phyloP scores from a whole-genome alignment of 768 basidiomycete genomes.

The Rhodotorula toruloides region DNA sequence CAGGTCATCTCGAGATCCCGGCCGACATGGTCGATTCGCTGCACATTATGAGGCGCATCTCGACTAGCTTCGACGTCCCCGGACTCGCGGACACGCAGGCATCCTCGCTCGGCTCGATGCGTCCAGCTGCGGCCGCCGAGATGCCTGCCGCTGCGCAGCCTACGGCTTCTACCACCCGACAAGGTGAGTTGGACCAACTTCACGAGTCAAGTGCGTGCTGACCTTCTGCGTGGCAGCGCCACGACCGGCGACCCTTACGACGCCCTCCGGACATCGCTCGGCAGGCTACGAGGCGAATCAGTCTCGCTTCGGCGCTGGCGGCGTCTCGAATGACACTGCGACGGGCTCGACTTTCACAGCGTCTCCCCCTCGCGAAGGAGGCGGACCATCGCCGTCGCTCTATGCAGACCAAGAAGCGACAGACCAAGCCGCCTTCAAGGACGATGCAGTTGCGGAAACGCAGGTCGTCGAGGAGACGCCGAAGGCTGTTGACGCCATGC shows the following conservation, averaged over 20 bases:
- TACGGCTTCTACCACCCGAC: too few species aligned
- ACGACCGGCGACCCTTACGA: too few species aligned
- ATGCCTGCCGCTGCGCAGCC: not conserved
- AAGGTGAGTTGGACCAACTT: not conserved
- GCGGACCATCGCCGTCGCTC: slow-evolving; percentile 5
- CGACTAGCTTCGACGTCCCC: not conserved
- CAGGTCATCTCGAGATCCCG: not conserved
- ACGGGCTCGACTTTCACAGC: too few species aligned
- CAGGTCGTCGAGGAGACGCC: slow-evolving; percentile 27
- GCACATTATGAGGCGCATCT: not conserved
- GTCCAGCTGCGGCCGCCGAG: not conserved
- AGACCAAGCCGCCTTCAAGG: too few species aligned
- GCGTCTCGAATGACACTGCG: too few species aligned
- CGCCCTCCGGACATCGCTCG: too few species aligned
- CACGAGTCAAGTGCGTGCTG: not conserved
- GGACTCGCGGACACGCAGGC: slow-evolving; percentile 7
- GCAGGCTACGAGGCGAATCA: too few species aligned
- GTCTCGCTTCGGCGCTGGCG: too few species aligned
- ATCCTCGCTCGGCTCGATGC: too few species aligned
- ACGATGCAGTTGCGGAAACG: too few species aligned
- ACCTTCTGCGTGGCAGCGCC: too few species aligned
- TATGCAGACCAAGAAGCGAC: not conserved
- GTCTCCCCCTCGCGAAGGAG: too few species aligned
- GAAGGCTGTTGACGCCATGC: not conserved
- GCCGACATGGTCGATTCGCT: slow-evolving; percentile 7